Base-by-base conservation (phyloP, 1,284 basidiomycete genomes). In the Leccinum griseonigrum region DNA sequence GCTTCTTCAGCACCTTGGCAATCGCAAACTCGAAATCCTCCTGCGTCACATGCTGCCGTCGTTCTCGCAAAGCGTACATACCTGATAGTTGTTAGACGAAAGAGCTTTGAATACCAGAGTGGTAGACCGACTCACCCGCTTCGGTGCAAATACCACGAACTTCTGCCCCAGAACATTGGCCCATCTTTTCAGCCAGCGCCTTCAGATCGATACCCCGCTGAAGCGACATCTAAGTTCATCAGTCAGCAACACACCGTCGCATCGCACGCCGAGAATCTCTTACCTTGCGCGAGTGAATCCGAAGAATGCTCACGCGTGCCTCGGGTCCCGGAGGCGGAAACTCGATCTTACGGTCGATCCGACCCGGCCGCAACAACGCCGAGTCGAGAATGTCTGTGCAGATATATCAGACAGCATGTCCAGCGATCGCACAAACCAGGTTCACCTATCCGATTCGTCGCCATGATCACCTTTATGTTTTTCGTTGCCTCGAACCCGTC, bases 391-490 rank as follows among this genome's bases (percentile, higher is more conserved):
- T 98, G 78, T 99, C 94, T 91, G 66, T 36, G 10, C 6, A 34
- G 16, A 6, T 8, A 0, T 0, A 57, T 69, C 64, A 70, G 69
- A 28, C 11, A 6, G 29, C 18, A 18, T 18, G 40, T 10, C 40
- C 9, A 43, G 9, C 40, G 2, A 18, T 18, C 40, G 9, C 16
- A 43, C 3, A 3, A 10, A n/a, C 9, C 4, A 4, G 40, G 9
- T 69, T 59, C 61, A 90, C 90, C 94, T 80, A 98, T 98, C 72
- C 96, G 92, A 79, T 98, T 98, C 60, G 96, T 98, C 40, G 96
- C 96, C 96, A 98, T 98, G 80, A 98, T 97, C 70, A 98, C 92
- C 82, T 99, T 98, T 84, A 98, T 98, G 76, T 98, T 98, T 83
- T 98, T 97, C 50, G 95, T 94, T 52, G 94, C 85, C 80, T 98